Percentiles rank a stretch among this genome's conserved stretches.
Evolutionary conservation across 176 grass and related monocot species (phyloP).

Genomic region (Oryza glumipatula): DNA sequence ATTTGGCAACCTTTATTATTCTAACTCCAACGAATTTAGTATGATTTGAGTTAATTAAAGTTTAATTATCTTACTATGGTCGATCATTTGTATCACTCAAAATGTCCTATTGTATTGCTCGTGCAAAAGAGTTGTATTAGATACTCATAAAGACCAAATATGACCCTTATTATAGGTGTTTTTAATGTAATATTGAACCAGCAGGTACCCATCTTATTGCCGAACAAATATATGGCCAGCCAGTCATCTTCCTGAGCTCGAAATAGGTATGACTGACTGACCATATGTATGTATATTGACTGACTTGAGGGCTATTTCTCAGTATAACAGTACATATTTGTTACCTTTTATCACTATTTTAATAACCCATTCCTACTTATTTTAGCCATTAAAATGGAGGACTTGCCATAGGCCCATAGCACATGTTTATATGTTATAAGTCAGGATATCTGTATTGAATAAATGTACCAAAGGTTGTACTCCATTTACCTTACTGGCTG

Average conservation of each 20-base stretch:
- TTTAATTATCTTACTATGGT: neutral
- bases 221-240: slow-evolving; percentile 87
- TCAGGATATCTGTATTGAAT: neutral
- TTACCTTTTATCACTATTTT: no score
- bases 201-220: slow-evolving; percentile 92
- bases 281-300: neutral
- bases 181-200: slow-evolving; percentile 11
- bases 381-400: neutral
- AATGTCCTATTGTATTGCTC: neutral
- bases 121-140: neutral
- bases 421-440: neutral
- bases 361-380: no score
- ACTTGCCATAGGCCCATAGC: neutral
- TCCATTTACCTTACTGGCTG: neutral
- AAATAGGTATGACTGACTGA: slow-evolving; percentile 58
- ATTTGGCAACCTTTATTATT: neutral
- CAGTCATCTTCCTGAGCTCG: slow-evolving; percentile 69
- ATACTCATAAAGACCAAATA: neutral
- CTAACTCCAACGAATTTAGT: neutral
- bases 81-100: neutral
- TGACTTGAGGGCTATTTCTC: neutral
- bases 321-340: neutral
- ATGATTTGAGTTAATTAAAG: neutral
- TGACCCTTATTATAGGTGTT: neutral
- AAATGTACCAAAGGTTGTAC: neutral